Evolutionary conservation across 257 asterid genomes (phyloP).

Genomic region (Perilla frutescens): DNA sequence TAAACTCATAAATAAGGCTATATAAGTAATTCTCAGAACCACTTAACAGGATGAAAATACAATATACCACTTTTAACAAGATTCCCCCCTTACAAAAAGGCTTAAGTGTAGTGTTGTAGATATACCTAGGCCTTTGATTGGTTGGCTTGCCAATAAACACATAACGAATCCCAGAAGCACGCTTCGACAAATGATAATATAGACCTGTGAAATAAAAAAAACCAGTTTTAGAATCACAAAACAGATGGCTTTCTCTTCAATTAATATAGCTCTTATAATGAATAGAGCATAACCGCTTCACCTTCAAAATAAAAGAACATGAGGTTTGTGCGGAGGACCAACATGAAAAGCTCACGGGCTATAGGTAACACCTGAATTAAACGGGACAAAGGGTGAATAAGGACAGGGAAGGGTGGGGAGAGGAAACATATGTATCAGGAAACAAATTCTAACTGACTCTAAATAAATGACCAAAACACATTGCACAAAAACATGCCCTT

Average conservation of each 20-base stretch:
- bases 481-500: slow-evolving; percentile 21
- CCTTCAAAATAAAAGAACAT: slow-evolving; percentile 99
- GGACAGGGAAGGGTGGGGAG: neutral
- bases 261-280: slow-evolving; percentile 22
- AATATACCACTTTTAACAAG: neutral
- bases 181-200: slow-evolving; percentile 90
- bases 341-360: slow-evolving; percentile 76
- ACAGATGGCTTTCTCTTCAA: slow-evolving; percentile 12
- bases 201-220: slow-evolving; percentile 62
- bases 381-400: slow-evolving; percentile 19
- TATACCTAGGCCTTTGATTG: slow-evolving; percentile 90
- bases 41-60: slow-evolving; percentile 6
- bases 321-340: slow-evolving; percentile 86
- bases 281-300: slow-evolving; percentile 37
- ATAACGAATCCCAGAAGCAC: slow-evolving; percentile 91
- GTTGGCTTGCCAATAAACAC: slow-evolving; percentile 89
- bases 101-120: slow-evolving; percentile 14
- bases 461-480: slow-evolving; percentile 22
- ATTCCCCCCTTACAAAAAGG: slow-evolving; percentile 11
- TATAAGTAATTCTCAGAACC: neutral
- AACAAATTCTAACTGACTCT: slow-evolving; percentile 13
- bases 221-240: slow-evolving; percentile 25
- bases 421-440: slow-evolving; percentile 24
- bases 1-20: neutral
- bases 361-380: slow-evolving; percentile 74